Evolutionary conservation across 345 rosid species (phyloP).

Genomic region (Noccaea bulbosa): DNA sequence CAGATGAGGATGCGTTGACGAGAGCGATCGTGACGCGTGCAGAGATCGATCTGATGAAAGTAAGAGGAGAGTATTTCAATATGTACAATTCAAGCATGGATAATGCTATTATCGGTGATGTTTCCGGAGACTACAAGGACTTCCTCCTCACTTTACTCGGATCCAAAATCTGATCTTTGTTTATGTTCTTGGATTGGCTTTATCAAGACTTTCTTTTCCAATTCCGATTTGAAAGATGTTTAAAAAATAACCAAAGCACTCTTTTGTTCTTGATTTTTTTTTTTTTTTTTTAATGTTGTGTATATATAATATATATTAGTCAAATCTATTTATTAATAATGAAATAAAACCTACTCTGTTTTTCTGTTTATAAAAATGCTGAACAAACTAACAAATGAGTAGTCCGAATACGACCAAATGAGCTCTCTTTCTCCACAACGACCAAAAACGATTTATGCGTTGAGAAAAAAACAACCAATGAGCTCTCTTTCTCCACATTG

Average conservation of each 20-base stretch:
- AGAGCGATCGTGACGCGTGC: conserved; percentile 80
- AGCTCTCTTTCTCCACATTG: no score
- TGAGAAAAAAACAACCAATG: no score
- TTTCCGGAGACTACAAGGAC: conserved; percentile 72
- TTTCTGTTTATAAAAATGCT: no score
- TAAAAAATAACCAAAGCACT: conserved; percentile 1
- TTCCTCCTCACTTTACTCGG: conserved; percentile 82
- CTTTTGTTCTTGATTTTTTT: background rate
- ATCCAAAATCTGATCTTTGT: conserved; percentile 47
- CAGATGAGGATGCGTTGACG: conserved; percentile 83
- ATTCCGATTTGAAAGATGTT: background rate
- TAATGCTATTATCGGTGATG: conserved; percentile 66
- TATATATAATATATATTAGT: no score
- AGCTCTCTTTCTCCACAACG: no score
- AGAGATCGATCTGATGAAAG: conserved; percentile 74
- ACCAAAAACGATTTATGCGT: no score
- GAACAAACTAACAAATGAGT: no score
- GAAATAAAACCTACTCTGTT: no score
- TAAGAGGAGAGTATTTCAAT: conserved; percentile 63
- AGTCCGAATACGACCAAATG: no score
- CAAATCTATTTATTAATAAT: no score
- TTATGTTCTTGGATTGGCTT: conserved; percentile 12
- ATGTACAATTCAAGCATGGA: conserved; percentile 62
- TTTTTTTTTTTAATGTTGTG: background rate
- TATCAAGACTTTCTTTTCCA: conserved; percentile 7